Conservation (phyloP, 2,329 filamentous ascomycete species). For the Amesomyces nigricolor region DNA sequence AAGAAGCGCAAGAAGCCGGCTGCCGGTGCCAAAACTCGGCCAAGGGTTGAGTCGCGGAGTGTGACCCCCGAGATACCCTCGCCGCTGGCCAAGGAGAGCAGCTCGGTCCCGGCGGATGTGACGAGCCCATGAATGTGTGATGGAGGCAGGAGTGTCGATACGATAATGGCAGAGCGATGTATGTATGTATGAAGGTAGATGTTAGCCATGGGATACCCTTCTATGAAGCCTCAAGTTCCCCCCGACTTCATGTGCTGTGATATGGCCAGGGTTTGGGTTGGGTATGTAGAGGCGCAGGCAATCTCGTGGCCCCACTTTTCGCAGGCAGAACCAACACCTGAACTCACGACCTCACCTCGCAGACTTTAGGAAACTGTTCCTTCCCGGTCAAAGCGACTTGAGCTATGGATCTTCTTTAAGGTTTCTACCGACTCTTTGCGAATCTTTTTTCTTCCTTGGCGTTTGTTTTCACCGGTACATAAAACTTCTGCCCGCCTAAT, state of each 20-base stretch:
- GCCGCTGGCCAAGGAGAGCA: conserved; percentile 43
- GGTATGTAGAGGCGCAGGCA: not conserved
- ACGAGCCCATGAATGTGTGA: conserved; percentile 4
- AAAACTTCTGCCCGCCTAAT: too few species aligned
- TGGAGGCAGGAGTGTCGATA: not conserved
- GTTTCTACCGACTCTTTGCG: too few species aligned
- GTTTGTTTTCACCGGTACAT: too few species aligned
- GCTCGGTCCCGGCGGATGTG: conserved; percentile 9
- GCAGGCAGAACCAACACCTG: not conserved
- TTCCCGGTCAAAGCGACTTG: too few species aligned
- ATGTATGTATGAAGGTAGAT: not conserved
- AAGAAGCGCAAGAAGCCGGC: conserved; percentile 48
- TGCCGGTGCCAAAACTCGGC: conserved; percentile 37
- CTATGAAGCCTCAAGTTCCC: too few species aligned
- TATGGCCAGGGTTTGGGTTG: conserved; percentile 1
- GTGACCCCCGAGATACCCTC: conserved; percentile 51
- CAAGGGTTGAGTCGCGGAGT: conserved; percentile 45
- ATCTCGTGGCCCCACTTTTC: not conserved
- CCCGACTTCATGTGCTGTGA: too few species aligned
- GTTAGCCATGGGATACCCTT: not conserved
- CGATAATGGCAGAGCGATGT: not conserved
- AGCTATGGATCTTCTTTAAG: too few species aligned
- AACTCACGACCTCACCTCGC: not conserved
- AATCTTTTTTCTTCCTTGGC: too few species aligned
- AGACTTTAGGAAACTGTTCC: too few species aligned